These are phyloP conservation scores for Rhodotorula paludigena DNA, from an alignment of 768 basidiomycete species.

Conservation along the genomic window DNA sequence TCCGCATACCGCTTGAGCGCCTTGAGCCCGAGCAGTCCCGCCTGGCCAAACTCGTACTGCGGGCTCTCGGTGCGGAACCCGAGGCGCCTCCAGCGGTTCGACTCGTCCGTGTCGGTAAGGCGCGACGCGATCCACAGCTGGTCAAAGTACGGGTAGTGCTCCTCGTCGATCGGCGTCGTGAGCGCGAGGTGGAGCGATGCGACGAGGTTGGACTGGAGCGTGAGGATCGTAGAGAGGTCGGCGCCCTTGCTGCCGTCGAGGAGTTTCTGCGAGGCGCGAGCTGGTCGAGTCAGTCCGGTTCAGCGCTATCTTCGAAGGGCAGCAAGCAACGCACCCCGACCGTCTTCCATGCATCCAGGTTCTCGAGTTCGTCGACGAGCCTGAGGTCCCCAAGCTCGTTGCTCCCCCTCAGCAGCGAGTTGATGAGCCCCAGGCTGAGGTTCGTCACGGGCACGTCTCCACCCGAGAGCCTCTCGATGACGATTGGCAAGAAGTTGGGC, in stretches of 20 bases:
- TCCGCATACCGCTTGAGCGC: conserved; percentile 71
- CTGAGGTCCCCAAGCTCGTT: conserved; percentile 72
- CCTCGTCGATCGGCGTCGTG: background rate
- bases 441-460: conserved; percentile 51
- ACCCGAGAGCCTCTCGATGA: conserved; percentile 71
- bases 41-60: conserved; percentile 67
- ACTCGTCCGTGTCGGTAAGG: conserved; percentile 52
- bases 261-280: conserved; percentile 54
- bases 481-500: conserved; percentile 66
- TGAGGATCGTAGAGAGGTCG: conserved; percentile 72
- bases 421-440: conserved; percentile 78
- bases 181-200: conserved; percentile 52
- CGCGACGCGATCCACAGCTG: conserved; percentile 60
- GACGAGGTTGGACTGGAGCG: conserved; percentile 80
- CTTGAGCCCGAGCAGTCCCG: conserved; percentile 74
- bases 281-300: background rate
- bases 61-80: conserved; percentile 74
- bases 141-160: conserved; percentile 40
- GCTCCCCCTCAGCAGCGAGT: conserved; percentile 74
- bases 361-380: conserved; percentile 68
- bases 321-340: conserved; percentile 10
- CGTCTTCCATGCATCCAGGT: conserved; percentile 50
- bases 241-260: conserved; percentile 54
- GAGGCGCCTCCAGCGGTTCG: conserved; percentile 50
- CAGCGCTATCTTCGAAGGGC: background rate